Base-by-base conservation (phyloP, 2,329 filamentous ascomycete species). In the Fusarium torulosum region DNA sequence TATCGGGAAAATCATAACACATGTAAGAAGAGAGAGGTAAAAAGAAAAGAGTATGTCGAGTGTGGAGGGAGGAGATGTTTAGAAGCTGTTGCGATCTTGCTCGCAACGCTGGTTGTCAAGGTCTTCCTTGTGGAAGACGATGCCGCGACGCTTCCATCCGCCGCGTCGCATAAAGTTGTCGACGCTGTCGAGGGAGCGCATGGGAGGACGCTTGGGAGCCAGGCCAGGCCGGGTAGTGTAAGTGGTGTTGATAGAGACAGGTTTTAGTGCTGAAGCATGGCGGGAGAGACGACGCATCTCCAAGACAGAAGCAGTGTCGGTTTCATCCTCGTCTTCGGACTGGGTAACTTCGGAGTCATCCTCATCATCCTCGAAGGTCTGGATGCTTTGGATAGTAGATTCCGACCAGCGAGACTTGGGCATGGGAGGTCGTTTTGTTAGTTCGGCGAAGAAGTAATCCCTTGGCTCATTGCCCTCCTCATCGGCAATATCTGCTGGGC, bases 101-200 rank as follows among this genome's bases (percentile, higher is more conserved):
- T 69, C 57, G 45, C 31, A 40, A 40, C 62, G 61, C 27, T 55
- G 45, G 38, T 49, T 50, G 29, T 78, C 77, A 19, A 79, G 69
- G 33, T 79, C 78, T 27, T 79, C 73, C 31, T 74, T 65, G 55
- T 78, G 72, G 57, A 82, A 81, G 72, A 81, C 74, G 41, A 82
- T 77, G 49, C 79, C 80, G 14, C 79, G 74, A 54, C 80, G 75
- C 76, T 82, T 82, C 80, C 80, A 82, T 33, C 80, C 79, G 37
- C 79, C 79, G 17, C 79, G 78, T 74, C 80, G 80, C 66, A 80
- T 75, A 35, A 80, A 79, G 67, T 81, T 75, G 46, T 82, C 79
- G 66, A 82, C 75, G 59, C 74, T 76, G 70, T 80, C 78, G 46
- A 78, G 71, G 11, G 77, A 75, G 69, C 75, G 75, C 73, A 81